Evolutionary conservation across 192 early-diverging fungal genomes (phyloP), one percentile per base, ranked within the genome.

Genomic region (Linnemannia hyalina): DNA sequence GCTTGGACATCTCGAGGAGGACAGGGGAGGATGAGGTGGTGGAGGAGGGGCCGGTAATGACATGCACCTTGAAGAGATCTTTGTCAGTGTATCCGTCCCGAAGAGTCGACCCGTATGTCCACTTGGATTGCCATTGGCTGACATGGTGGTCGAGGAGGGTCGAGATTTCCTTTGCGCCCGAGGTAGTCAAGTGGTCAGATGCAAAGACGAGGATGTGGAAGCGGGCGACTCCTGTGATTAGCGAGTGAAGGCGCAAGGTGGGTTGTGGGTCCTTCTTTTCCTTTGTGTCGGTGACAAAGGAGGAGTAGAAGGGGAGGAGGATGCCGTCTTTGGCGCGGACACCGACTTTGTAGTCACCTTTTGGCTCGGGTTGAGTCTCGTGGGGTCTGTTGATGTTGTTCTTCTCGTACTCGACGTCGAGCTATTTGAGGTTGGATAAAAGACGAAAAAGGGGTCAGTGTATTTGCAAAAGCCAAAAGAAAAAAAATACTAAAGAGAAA

Each of bases 151-250:
- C 54, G 47, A 44, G 38, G 38, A 55, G 54, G 54, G 18, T 16
- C 18, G 54, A 40, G 41, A 49, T 47, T 2, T 78, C 60, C 20
- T 65, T 40, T 29, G 68, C 11, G 18, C 35, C 16, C 40, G 4
- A 70, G 26, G 26, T 78, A 44, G 60, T 8, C 35, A 81, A 46
- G 40, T 74, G n/a, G 42, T 74, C 71, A 0, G 82, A 78, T 4
- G 73, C 38, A 26, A 83, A 83, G 49, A 78, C 54, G 3, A 83
- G 68, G 47, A 83, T 75, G 46, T 83, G 82, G 65, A 83, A 78
- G 26, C 82, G 72, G 29, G 47, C 72, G 18, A 83, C 49, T 0
- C 82, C 76, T 2, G 15, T 60, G 36, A 73, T 57, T 0, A 83
- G 23, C 2, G 78, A 22, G 26, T 83, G 76, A 0, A 83, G 46